These are phyloP conservation scores for Colletotrichum sp. DNA, from an alignment of 2,329 filamentous ascomycete species.

Conservation along the genomic window DNA sequence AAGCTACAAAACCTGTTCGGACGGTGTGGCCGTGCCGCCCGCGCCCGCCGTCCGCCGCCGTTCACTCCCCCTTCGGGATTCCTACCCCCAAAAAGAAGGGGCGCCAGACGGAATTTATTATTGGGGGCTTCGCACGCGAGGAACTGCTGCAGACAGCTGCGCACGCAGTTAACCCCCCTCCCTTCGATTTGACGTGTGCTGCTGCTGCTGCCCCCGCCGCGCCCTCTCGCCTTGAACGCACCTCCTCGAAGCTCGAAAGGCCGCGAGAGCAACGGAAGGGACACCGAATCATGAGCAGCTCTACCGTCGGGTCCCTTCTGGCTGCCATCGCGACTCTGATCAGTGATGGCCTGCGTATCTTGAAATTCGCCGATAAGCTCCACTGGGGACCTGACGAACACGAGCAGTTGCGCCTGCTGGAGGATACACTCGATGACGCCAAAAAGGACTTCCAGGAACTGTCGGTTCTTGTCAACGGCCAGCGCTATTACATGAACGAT, in stretches of 20 bases:
- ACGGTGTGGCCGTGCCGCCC: conserved; percentile 17
- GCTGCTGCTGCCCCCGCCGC: background rate
- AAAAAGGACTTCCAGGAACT: conserved; percentile 66
- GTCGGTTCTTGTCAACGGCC: conserved; percentile 58
- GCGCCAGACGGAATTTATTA: conserved; percentile 11
- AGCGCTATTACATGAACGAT: conserved; percentile 64
- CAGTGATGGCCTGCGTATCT: conserved; percentile 57
- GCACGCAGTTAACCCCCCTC: background rate
- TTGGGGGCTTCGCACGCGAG: conserved; percentile 4
- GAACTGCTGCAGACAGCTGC: background rate
- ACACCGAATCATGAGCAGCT: conserved; percentile 40
- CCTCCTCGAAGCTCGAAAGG: conserved; percentile 13
- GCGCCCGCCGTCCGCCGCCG: conserved; percentile 8
- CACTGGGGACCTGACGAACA: conserved; percentile 65
- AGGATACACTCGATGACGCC: conserved; percentile 62
- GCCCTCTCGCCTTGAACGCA: background rate
- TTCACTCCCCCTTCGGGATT: conserved; percentile 2
- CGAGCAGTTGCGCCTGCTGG: conserved; percentile 61
- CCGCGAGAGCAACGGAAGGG: conserved; percentile 13
- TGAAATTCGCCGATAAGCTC: conserved; percentile 62
- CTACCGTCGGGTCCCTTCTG: conserved; percentile 64
- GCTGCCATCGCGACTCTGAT: conserved; percentile 61
- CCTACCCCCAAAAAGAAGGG: background rate
- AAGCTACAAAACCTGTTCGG: conserved; percentile 20
- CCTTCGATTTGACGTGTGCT: background rate